A percentile compares a stretch with the other conserved stretches of the same genome.
Conservation (phyloP, 2,329 filamentous ascomycete genomes). For the Triangularia verruculosa region DNA sequence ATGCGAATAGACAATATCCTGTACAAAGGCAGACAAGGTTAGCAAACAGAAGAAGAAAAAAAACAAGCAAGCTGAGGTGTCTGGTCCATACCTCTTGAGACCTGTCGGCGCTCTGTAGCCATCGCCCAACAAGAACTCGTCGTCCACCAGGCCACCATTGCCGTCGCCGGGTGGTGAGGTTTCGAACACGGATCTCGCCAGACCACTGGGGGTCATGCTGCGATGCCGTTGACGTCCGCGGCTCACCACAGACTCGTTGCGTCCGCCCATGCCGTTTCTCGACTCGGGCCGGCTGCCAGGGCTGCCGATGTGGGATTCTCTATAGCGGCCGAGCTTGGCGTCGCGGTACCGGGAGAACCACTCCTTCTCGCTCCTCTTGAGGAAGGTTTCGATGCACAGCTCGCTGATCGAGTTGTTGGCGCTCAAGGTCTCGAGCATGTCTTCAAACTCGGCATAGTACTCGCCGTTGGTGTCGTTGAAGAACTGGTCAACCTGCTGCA, state of each 20-base stretch:
- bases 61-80: no score
- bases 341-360: slow-evolving; percentile 61
- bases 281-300: slow-evolving; percentile 25
- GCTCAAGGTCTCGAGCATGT: slow-evolving; percentile 51
- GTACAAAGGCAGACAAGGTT: background rate
- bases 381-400: slow-evolving; percentile 63
- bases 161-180: slow-evolving; percentile 22
- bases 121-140: slow-evolving; percentile 30
- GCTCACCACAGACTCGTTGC: slow-evolving; percentile 27
- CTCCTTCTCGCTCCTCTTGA: slow-evolving; percentile 63
- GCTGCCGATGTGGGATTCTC: slow-evolving; percentile 33
- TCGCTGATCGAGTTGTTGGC: slow-evolving; percentile 56
- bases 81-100: slow-evolving; percentile 44
- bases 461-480: slow-evolving; percentile 64
- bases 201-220: slow-evolving; percentile 26
- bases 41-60: no score
- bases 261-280: slow-evolving; percentile 12
- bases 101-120: slow-evolving; percentile 57
- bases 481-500: slow-evolving; percentile 65
- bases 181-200: slow-evolving; percentile 32
- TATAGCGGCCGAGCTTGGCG: slow-evolving; percentile 53
- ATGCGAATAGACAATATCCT: slow-evolving; percentile 48
- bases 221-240: slow-evolving; percentile 27
- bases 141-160: slow-evolving; percentile 34
- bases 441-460: slow-evolving; percentile 57